phyloP scores from a whole-genome alignment of 305 asterid genomes.

The Caryopteris hybrid region DNA sequence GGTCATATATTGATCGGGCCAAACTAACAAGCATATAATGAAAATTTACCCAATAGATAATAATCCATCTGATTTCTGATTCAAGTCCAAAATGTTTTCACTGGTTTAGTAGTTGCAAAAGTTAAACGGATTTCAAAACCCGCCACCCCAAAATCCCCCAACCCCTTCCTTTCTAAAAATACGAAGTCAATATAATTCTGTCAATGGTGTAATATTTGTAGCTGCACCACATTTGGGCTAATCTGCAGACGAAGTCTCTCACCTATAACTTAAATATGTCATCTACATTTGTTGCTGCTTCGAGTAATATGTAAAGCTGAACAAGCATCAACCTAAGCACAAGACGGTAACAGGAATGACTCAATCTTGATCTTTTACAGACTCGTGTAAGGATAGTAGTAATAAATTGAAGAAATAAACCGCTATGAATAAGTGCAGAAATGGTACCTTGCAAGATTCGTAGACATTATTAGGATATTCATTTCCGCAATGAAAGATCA shows the following conservation, averaged over 20 bases:
- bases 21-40: no score
- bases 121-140: neutral
- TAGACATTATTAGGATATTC: slow-evolving; percentile 19
- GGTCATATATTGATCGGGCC: no score
- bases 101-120: slow-evolving; percentile 6
- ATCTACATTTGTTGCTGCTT: slow-evolving; percentile 19
- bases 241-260: neutral
- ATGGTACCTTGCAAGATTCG: slow-evolving; percentile 34
- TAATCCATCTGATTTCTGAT: neutral
- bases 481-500: slow-evolving; percentile 73
- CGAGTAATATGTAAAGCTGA: neutral
- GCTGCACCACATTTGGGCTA: slow-evolving; percentile 3
- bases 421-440: neutral
- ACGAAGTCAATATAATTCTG: no score
- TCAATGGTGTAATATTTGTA: neutral
- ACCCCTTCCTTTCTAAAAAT: no score
- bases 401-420: no score
- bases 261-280: slow-evolving; percentile 16
- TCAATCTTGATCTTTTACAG: neutral
- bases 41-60: no score
- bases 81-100: neutral
- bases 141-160: no score
- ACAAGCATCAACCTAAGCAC: slow-evolving; percentile 6
- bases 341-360: neutral
- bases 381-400: no score